phyloP scores from a whole-genome alignment of 2,329 filamentous ascomycete species.

The Calonectria multiphialidica region DNA sequence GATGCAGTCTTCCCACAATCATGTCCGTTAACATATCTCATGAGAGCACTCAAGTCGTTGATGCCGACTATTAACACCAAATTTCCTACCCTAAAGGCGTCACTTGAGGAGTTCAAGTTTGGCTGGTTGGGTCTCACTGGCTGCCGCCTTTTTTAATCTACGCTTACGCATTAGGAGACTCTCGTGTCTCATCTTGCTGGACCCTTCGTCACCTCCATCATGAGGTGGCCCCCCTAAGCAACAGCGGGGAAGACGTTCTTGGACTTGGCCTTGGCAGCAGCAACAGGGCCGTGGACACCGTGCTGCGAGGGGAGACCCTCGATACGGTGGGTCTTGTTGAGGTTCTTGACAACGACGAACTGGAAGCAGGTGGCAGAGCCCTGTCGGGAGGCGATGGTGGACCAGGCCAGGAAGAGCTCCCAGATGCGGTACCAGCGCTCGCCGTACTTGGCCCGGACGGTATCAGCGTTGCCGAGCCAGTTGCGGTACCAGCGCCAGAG shows the following conservation, averaged over 20 bases:
- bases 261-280: neutral
- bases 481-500: constrained; percentile 99
- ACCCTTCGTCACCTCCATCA: neutral
- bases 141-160: neutral
- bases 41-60: too few species aligned
- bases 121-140: too few species aligned
- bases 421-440: constrained; percentile 96
- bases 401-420: constrained; percentile 92
- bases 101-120: too few species aligned
- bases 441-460: constrained; percentile 95
- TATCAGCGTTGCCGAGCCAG: constrained; percentile 94
- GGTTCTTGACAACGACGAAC: constrained; percentile 90
- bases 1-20: too few species aligned
- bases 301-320: constrained; percentile 81
- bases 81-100: too few species aligned
- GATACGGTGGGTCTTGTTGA: constrained; percentile 88
- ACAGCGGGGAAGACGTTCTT: neutral
- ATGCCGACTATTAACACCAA: too few species aligned
- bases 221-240: neutral
- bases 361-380: constrained; percentile 90
- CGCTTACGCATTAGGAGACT: too few species aligned
- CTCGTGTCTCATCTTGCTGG: neutral
- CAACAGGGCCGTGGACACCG: constrained; percentile 58
- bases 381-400: constrained; percentile 87
- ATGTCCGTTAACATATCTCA: too few species aligned